Base-by-base conservation (phyloP, 345 rosid species). In the Zanthoxylum bungeanum region DNA sequence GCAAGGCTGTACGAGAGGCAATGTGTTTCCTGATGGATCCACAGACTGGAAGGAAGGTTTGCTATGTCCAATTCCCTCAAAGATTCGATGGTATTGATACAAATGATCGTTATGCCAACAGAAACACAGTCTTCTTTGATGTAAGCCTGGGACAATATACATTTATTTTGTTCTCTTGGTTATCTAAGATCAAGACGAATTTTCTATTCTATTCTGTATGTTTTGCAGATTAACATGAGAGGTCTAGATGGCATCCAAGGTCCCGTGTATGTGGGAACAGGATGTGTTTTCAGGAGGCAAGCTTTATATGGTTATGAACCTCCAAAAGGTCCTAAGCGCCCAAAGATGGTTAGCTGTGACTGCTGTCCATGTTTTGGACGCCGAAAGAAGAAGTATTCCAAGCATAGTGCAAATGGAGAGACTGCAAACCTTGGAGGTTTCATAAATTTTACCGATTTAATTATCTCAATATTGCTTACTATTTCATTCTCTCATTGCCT, bases 21-120 rank as follows among this genome's bases (percentile, higher is more conserved):
- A 93, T 93, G 98, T 91, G 97, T 79, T 93, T 93, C 83, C 70
- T 93, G 80, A 93, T 93, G 98, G 98, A 93, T 73, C 97, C 97
- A 5, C 89, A 91, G 68, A 85, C 84, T 40, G 98, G 97, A 66
- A 85, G 75, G 71, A 86, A 88, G 51, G 97, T 93, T 66, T 93
- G 98, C 86, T 93, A 86, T 50, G 94, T 93, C 66, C 98, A 93
- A 75, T 93, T 90, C 77, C 97, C 98, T 73, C 97, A 91, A 71
- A 91, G 98, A 71, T 93, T 93, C 49, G 95, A 93, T 60, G 95
- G 97, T 28, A 93, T 93, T 78, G 97, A 93, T 71, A 89, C 71
- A 66, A 75, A 86, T 27, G 95, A 93, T 81, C 95, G 93, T 72
- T 93, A 91, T 68, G 95, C 98, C 77, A 93, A 93, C 83, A 83